Percentiles rank a stretch among this genome's conserved stretches.
Evolutionary conservation across 805 yeast genomes (phyloP).

Genomic region (Tetrapisispora phaffii): DNA sequence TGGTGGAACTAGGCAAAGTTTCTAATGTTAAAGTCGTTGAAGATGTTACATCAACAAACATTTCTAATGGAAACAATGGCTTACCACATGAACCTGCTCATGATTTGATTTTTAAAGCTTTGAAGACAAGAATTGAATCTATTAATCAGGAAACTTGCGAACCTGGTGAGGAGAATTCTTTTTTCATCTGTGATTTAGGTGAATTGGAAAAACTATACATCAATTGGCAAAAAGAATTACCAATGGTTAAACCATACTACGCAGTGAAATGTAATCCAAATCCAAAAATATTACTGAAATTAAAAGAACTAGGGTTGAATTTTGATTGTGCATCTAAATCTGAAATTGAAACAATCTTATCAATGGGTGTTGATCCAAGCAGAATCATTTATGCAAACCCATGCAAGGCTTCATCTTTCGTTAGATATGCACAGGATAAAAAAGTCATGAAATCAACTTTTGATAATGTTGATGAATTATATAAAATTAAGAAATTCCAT

Average conservation of each 20-base stretch:
- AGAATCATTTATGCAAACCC: constrained; percentile 89
- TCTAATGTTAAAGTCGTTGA: not conserved
- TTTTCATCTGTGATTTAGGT: constrained; percentile 79
- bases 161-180: constrained; percentile 76
- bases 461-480: constrained; percentile 78
- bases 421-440: constrained; percentile 54
- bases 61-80: not conserved
- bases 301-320: constrained; percentile 56
- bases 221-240: constrained; percentile 59
- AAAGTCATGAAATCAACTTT: constrained; percentile 71
- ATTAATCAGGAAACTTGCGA: constrained; percentile 51
- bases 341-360: constrained; percentile 63
- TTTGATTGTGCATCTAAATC: constrained; percentile 90
- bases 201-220: constrained; percentile 50
- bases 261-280: constrained; percentile 94
- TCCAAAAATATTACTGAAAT: constrained; percentile 41
- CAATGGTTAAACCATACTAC: constrained; percentile 75
- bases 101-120: constrained; percentile 31
- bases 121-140: constrained; percentile 31
- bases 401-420: constrained; percentile 76
- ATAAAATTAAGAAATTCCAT: constrained; percentile 57
- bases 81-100: constrained; percentile 28
- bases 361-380: constrained; percentile 51
- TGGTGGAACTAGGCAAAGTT: constrained; percentile 6
- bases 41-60: too few species aligned